Base-by-base conservation (phyloP, 202 grass and related monocot genomes). In the Musa balbisiana region DNA sequence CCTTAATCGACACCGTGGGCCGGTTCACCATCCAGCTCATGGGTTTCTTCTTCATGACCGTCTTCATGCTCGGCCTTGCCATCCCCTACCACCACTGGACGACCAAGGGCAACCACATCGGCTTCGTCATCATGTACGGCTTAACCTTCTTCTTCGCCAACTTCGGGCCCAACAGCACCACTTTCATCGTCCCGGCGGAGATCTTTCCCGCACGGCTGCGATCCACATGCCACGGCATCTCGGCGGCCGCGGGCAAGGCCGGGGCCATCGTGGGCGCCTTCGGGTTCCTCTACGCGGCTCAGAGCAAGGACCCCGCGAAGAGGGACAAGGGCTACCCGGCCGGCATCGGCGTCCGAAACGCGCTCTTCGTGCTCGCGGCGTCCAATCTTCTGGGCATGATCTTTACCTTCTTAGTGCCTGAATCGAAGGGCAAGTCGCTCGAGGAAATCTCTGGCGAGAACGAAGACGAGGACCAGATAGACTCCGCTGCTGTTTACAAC, bases 81-180 rank as follows among this genome's bases (percentile, higher is more conserved):
- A 3, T 80, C 0, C 88, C 91, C 1, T 91, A 91, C 77, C 9
- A 95, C 2, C 84, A 91, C 73, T 90, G 88, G 83, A 86, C 78
- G 11, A 21, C n/a, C 0, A 80, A 83, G 0, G 75, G 72, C 2
- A 14, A 93, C 79, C 92, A 96, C 56, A 69, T 73, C 15, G 88
- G 84, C 43, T 90, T 90, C 52, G 12, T 90, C 75, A 75, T 88
- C 58, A 83, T 87, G 87, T 92, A 89, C 56, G 90, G 77, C 0
- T 77, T 92, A 55, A 92, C 90, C 52, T 92, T 89, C 86, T 89
- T 89, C 83, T 89, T 92, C 79, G 90, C 90, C 54, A 92, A 92
- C 81, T 92, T 92, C 70, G 90, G 90, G 0, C 86, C 86, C 27
- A 88, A 88, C 76, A 81, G 75, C 64, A 88, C 86, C 13, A 88